Evolutionary conservation across 1,284 basidiomycete species (phyloP).

Genomic region (Cutaneotrichosporon dermatis): DNA sequence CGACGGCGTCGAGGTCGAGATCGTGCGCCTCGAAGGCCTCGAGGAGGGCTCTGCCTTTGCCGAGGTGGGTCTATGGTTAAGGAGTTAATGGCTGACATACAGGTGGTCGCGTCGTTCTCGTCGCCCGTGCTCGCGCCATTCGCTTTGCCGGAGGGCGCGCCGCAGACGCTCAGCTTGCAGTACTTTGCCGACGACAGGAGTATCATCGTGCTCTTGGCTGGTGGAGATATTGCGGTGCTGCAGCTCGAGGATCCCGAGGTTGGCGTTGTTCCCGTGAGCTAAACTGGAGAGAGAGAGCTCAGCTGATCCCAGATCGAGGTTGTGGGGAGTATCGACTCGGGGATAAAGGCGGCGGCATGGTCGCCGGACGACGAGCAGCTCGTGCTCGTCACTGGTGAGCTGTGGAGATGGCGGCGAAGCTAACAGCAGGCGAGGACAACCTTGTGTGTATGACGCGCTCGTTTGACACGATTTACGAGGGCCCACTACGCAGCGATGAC

Average conservation of each 20-base stretch:
- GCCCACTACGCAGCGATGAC: conserved; percentile 63
- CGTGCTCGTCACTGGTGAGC: conserved; percentile 67
- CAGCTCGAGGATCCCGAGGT: conserved; percentile 54
- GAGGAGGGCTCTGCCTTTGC: conserved; percentile 18
- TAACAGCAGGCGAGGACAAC: conserved; percentile 63
- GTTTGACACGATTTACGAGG: conserved; percentile 83
- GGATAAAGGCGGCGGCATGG: conserved; percentile 79
- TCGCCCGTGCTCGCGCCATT: conserved; percentile 36
- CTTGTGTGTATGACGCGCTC: conserved; percentile 82
- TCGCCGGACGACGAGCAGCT: conserved; percentile 84
- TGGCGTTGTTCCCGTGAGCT: conserved; percentile 32
- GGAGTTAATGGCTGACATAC: background rate
- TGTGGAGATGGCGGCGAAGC: too few relatives aligned
- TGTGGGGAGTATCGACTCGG: conserved; percentile 79
- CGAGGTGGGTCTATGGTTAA: conserved; percentile 20
- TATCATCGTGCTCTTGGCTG: conserved; percentile 61
- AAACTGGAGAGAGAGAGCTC: too few relatives aligned
- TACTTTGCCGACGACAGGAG: conserved; percentile 63
- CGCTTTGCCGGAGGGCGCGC: conserved; percentile 28
- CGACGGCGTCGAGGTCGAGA: conserved; percentile 58
- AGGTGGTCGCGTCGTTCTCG: conserved; percentile 33
- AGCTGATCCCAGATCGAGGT: conserved; percentile 58
- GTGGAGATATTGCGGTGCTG: conserved; percentile 72
- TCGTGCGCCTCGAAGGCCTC: conserved; percentile 55
- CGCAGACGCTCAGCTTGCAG: conserved; percentile 59